These are phyloP conservation scores for Saccharomycopsis vini DNA, from an alignment of 805 yeast genomes.

Conservation along the genomic window DNA sequence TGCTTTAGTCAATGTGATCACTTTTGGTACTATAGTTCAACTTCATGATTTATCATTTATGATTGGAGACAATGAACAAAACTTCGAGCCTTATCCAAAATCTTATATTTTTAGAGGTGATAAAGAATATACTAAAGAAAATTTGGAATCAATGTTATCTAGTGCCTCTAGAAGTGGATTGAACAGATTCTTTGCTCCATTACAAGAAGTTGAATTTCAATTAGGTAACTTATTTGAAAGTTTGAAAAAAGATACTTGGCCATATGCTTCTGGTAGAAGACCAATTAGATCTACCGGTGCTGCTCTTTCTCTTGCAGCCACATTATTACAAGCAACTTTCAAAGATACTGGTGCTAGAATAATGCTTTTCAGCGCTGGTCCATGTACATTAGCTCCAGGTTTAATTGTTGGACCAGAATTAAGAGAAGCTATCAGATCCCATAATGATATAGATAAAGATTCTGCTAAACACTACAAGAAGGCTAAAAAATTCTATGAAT, in stretches of 20 bases:
- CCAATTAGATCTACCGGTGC: constrained; percentile 90
- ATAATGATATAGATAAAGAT: constrained; percentile 91
- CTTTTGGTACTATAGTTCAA: constrained; percentile 85
- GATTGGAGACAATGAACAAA: no score
- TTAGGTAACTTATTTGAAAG: constrained; percentile 72
- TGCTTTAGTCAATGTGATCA: constrained; percentile 77
- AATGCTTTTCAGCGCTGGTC: constrained; percentile 88
- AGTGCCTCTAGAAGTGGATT: constrained; percentile 31
- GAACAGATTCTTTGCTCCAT: constrained; percentile 63
- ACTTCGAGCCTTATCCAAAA: constrained; percentile 57
- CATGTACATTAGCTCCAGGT: constrained; percentile 93
- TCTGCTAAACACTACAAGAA: constrained; percentile 79
- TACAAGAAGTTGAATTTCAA: constrained; percentile 74
- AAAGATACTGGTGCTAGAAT: constrained; percentile 84
- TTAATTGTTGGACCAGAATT: constrained; percentile 83
- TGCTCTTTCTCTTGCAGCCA: constrained; percentile 78
- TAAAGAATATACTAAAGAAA: constrained; percentile 59
- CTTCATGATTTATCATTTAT: constrained; percentile 83
- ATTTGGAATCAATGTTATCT: constrained; percentile 54
- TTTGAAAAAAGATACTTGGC: constrained; percentile 79
- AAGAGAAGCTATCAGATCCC: constrained; percentile 95
- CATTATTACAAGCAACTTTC: constrained; percentile 72
- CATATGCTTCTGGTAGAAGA: constrained; percentile 73
- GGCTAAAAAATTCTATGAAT: constrained; percentile 74
- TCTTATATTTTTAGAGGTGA: constrained; percentile 83